A percentile compares a stretch with the other conserved stretches of the same genome.
phyloP scores from a whole-genome alignment of 257 asterid genomes.

The Capsicum chinense region DNA sequence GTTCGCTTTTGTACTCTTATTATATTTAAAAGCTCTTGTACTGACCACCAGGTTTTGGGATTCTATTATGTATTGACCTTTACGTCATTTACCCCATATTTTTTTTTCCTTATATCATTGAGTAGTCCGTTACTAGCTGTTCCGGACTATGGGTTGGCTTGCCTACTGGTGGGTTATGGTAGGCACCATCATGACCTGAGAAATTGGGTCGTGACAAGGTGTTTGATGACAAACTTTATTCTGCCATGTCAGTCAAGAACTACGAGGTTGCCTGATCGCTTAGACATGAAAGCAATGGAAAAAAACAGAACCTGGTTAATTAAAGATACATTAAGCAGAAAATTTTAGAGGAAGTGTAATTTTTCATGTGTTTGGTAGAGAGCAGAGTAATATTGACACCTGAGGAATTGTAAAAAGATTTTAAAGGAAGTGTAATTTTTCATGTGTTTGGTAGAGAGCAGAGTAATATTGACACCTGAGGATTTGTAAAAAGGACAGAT shows the following conservation, averaged over 20 bases:
- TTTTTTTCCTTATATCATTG: no score
- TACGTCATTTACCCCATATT: no score
- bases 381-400: not conserved
- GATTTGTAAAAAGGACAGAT: not conserved
- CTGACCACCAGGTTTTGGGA: no score
- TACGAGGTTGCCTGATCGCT: not conserved
- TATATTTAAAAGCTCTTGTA: no score
- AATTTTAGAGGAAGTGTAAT: not conserved
- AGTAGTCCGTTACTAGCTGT: no score
- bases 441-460: not conserved
- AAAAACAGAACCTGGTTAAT: not conserved
- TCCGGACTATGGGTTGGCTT: no score
- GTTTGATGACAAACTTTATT: slow-evolving; percentile 10
- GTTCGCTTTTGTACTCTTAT: no score
- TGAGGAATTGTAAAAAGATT: not conserved
- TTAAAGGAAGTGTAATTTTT: not conserved
- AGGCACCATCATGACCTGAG: no score
- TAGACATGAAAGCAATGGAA: slow-evolving; percentile 11
- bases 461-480: not conserved
- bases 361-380: not conserved
- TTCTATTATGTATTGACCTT: no score
- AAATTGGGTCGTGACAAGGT: not conserved
- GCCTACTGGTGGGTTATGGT: no score
- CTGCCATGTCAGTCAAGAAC: not conserved
- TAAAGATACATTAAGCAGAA: not conserved